Base-by-base conservation (phyloP, 495 filamentous ascomycete species). In the Talaromyces trachyspermus region DNA sequence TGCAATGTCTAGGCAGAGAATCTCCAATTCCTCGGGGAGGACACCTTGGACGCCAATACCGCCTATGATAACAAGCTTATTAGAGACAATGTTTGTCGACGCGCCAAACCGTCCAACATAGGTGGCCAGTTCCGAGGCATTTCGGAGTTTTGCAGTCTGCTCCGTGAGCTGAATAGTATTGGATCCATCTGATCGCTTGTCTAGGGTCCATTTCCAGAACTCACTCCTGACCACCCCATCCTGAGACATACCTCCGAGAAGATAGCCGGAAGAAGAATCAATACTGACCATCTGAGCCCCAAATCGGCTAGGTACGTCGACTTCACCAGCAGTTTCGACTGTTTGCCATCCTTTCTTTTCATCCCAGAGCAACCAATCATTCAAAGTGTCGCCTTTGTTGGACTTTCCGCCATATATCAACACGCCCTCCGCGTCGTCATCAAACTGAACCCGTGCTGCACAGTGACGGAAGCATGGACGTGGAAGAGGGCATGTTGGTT, bases 381-480 rank as follows among this genome's bases (percentile, higher is more conserved):
- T 61, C 17, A 84, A 71, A 4, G 81, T 65, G 5, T 53, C 59
- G 17, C 72, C 76, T 42, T 75, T 56, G 24, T 73, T 78, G 4
- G 74, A 73, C 56, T 80, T 87, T 1, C 88, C 88, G n/a, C 85
- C 85, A 58, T 78, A 79, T 10, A 89, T 60, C 20, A 94, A 69
- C 19, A 83, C 70, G 22, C 56, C 59, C 23, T 39, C 46, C 48
- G 52, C 53, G 9, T 52, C 64, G 38, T 50, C 54, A 54, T 17
- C 58, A 29, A 91, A 53, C 18, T 66, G 63, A 9, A 83, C 59
- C 24, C 46, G 52, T 12, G 56, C 57, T 24, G 85, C 80, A 52
- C 75, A 77, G 57, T 95, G 90, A 43, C 90, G 73, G 64, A 83
- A 92, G 35, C 87, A 69, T 12, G 81, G 75, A 5, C 67, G 49